These are phyloP conservation scores for Gossypium mustelinum DNA, from an alignment of 345 rosid genomes.

Conservation along the genomic window DNA sequence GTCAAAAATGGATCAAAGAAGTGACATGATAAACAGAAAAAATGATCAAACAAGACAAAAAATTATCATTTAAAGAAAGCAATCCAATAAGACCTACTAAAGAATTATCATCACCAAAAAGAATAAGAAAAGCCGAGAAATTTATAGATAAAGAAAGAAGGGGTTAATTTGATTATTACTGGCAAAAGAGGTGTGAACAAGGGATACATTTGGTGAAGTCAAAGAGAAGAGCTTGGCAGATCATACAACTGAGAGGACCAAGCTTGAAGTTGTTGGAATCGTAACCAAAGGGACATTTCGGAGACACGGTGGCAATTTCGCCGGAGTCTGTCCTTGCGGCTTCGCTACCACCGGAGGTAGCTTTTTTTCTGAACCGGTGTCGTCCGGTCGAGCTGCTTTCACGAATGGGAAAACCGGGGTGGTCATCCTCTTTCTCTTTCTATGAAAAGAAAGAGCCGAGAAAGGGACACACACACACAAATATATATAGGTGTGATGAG, in stretches of 20 bases:
- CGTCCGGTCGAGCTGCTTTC: constrained; percentile 64
- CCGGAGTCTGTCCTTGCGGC: constrained; percentile 31
- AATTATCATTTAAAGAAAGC: background rate
- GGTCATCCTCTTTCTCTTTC: constrained; percentile 31
- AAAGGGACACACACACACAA: too few relatives aligned
- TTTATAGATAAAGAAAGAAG: background rate
- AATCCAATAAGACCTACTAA: too few relatives aligned
- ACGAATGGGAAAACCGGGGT: constrained; percentile 80
- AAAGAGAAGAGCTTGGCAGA: constrained; percentile 87
- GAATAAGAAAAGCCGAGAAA: background rate
- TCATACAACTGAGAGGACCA: constrained; percentile 92
- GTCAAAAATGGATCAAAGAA: too few relatives aligned
- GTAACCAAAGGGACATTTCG: constrained; percentile 91
- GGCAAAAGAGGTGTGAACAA: constrained; percentile 84
- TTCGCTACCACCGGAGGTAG: constrained; percentile 23
- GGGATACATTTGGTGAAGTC: constrained; percentile 78
- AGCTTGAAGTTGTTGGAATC: constrained; percentile 88
- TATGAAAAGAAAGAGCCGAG: background rate
- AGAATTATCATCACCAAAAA: too few relatives aligned
- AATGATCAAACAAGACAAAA: background rate
- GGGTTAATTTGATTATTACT: constrained; percentile 30
- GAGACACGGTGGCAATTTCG: constrained; percentile 41
- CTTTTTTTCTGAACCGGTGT: constrained; percentile 27
- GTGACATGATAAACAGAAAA: too few relatives aligned
- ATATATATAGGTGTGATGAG: too few relatives aligned